phyloP scores from a whole-genome alignment of 306 rosid species.

The Dalbergia oliveri region DNA sequence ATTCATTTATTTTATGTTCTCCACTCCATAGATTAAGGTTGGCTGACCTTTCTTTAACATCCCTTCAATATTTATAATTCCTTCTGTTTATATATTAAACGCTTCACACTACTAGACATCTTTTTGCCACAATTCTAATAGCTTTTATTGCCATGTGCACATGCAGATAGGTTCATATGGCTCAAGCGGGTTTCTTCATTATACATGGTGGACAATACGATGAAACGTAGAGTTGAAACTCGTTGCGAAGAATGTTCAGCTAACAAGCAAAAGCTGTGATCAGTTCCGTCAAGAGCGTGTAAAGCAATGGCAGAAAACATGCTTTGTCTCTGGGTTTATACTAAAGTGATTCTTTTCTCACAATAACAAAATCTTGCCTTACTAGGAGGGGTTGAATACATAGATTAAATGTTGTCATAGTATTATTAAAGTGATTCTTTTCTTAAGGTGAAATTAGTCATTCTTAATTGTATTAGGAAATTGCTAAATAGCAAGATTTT shows the following conservation, averaged over 20 bases:
- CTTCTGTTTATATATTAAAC: no score
- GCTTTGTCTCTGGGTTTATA: not conserved
- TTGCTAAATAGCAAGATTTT: not conserved
- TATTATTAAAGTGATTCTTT: not conserved
- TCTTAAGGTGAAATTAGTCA: not conserved
- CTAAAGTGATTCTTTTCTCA: not conserved
- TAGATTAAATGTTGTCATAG: no score
- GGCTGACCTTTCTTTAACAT: slow-evolving; percentile 5
- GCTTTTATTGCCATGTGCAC: slow-evolving; percentile 15
- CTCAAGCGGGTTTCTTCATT: slow-evolving; percentile 7
- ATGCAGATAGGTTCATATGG: slow-evolving; percentile 34
- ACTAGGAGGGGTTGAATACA: not conserved
- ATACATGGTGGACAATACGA: not conserved
- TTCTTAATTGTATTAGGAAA: not conserved
- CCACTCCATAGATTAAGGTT: slow-evolving; percentile 36
- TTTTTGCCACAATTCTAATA: not conserved
- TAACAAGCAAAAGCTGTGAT: slow-evolving; percentile 16
- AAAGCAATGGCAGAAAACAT: slow-evolving; percentile 35
- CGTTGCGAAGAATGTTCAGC: slow-evolving; percentile 22
- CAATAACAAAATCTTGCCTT: not conserved
- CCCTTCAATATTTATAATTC: not conserved
- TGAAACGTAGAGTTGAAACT: slow-evolving; percentile 1
- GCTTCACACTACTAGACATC: no score
- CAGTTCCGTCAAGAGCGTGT: not conserved
- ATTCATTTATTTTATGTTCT: slow-evolving; percentile 30